phyloP scores from a whole-genome alignment of 306 rosid species.

The Rosa multiflora region DNA sequence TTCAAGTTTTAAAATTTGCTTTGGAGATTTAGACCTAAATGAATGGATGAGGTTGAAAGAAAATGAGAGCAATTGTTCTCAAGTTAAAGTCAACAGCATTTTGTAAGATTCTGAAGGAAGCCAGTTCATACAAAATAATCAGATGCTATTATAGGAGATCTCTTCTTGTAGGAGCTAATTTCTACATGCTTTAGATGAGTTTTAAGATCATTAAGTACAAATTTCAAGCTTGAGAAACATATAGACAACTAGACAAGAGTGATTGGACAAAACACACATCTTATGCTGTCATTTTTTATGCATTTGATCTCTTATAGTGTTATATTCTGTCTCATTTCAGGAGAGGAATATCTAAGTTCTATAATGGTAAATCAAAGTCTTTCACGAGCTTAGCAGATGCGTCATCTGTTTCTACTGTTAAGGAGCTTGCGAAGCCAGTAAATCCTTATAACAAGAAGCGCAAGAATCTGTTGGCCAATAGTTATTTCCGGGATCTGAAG shows the following conservation, averaged over 20 bases:
- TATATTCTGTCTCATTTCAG: slow-evolving; percentile 40
- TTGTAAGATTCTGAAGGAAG: neutral
- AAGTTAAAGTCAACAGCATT: neutral
- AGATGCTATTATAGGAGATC: neutral
- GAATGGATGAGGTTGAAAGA: neutral
- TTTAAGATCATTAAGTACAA: neutral
- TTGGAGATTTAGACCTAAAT: neutral
- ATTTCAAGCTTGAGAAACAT: neutral
- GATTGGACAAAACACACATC: neutral
- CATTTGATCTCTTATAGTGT: neutral
- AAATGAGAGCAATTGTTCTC: neutral
- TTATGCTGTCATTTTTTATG: neutral
- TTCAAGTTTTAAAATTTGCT: neutral
- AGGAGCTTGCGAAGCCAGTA: slow-evolving; percentile 73
- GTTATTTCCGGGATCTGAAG: slow-evolving; percentile 26
- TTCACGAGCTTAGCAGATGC: slow-evolving; percentile 78
- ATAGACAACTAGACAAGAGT: neutral
- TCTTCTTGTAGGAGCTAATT: neutral
- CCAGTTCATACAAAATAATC: neutral
- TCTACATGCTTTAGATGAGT: neutral
- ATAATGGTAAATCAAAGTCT: slow-evolving; percentile 88
- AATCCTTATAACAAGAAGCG: slow-evolving; percentile 76
- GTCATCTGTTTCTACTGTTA: slow-evolving; percentile 39
- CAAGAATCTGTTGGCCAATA: slow-evolving; percentile 55
- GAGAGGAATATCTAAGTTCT: slow-evolving; percentile 86